phyloP scores from a whole-genome alignment of 805 yeast species.

The Grigorovia yakushimaensis region DNA sequence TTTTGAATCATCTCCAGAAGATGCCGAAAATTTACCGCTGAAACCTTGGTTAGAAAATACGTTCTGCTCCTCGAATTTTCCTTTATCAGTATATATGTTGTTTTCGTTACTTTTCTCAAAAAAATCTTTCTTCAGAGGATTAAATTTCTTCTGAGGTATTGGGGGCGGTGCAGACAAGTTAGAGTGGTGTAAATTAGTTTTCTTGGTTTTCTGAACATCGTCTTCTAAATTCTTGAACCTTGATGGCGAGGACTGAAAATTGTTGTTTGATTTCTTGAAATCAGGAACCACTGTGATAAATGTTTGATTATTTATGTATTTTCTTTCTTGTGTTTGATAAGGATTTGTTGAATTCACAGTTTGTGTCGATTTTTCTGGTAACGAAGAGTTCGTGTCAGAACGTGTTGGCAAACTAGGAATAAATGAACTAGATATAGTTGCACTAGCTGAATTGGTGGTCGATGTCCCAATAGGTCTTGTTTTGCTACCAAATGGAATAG shows the following conservation, averaged over 20 bases:
- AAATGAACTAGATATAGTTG: too few relatives aligned
- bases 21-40: neutral
- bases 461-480: neutral
- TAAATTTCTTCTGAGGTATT: neutral
- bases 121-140: neutral
- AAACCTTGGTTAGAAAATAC: neutral
- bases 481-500: constrained; percentile 16
- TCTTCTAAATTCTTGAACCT: neutral
- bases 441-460: too few relatives aligned
- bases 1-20: neutral
- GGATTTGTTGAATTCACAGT: too few relatives aligned
- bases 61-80: too few relatives aligned
- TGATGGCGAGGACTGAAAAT: neutral
- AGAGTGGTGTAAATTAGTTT: neutral
- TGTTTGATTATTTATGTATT: too few relatives aligned
- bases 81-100: too few relatives aligned
- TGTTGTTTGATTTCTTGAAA: too few relatives aligned
- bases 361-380: too few relatives aligned
- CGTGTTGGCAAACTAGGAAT: too few relatives aligned
- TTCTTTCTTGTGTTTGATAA: too few relatives aligned
- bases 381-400: too few relatives aligned
- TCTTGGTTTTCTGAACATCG: neutral
- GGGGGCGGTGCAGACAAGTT: neutral
- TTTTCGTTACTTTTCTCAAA: neutral
- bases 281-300: too few relatives aligned